A percentile compares a stretch with the other conserved stretches of the same genome.
Conservation (phyloP, 352 stramenopile genomes). For the Blastocystis sp. region DNA sequence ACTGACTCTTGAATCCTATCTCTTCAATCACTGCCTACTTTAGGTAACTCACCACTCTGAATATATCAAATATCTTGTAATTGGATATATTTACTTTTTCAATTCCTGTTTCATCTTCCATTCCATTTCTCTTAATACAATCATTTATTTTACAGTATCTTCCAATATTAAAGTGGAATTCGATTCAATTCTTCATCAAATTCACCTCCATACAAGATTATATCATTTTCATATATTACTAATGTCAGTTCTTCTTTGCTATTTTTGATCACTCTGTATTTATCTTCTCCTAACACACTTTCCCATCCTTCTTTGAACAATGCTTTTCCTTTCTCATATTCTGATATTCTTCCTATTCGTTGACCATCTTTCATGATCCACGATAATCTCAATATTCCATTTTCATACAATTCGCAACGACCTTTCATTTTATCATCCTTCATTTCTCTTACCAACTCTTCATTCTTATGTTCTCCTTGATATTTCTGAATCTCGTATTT, state of each 20-base stretch:
- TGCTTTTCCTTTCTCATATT: background rate
- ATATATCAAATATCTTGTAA: no score
- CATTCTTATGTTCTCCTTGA: background rate
- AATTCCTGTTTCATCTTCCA: no score
- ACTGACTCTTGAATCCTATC: no score
- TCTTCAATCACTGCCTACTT: no score
- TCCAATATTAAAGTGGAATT: background rate
- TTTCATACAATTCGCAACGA: background rate
- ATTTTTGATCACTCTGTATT: background rate
- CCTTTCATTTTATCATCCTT: background rate
- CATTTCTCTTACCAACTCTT: background rate
- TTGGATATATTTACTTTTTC: no score
- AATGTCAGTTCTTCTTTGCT: background rate
- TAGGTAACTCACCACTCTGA: no score
- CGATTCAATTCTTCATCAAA: background rate
- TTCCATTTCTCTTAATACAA: no score
- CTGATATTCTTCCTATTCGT: background rate
- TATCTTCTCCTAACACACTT: background rate
- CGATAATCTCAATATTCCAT: background rate
- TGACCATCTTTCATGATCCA: background rate
- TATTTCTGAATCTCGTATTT: background rate
- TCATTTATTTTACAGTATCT: no score
- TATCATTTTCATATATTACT: background rate
- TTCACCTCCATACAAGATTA: background rate
- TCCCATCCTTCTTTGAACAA: background rate